Conservation (phyloP, 805 yeast genomes). For the Saccharomyces kudriavzevii region DNA sequence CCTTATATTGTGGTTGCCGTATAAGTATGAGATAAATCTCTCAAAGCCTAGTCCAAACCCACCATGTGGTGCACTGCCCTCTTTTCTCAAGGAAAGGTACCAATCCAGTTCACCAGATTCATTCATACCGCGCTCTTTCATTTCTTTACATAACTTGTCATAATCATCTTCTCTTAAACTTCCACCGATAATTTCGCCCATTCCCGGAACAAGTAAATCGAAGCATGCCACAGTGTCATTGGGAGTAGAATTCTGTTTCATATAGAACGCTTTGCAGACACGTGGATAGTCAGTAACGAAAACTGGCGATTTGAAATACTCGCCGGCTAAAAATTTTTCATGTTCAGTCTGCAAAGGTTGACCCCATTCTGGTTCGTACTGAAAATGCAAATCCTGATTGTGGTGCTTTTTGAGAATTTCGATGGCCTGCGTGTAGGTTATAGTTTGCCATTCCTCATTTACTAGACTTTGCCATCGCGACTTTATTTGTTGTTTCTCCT, state of each 20-base stretch:
- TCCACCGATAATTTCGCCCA: constrained; percentile 94
- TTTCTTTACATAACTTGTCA: constrained; percentile 39
- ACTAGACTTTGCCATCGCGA: constrained; percentile 56
- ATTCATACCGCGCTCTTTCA: constrained; percentile 50
- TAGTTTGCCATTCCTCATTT: constrained; percentile 49
- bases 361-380: constrained; percentile 55
- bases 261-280: constrained; percentile 79
- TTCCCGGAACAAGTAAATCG: constrained; percentile 80
- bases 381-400: constrained; percentile 30
- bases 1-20: constrained; percentile 68
- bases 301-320: constrained; percentile 60
- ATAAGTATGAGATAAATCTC: constrained; percentile 64
- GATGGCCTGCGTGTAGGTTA: constrained; percentile 74
- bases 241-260: constrained; percentile 48
- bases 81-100: constrained; percentile 67
- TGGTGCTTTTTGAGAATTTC: constrained; percentile 36
- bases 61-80: constrained; percentile 88
- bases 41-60: constrained; percentile 97
- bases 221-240: constrained; percentile 74
- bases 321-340: constrained; percentile 83
- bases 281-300: constrained; percentile 86
- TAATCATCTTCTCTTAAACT: constrained; percentile 76
- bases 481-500: constrained; percentile 25
- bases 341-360: constrained; percentile 72
- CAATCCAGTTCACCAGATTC: constrained; percentile 51